A percentile compares a stretch with the other conserved stretches of the same genome.
These are phyloP conservation scores for Nicotiana benthamiana DNA, from an alignment of 257 asterid species.

Conservation along the genomic window DNA sequence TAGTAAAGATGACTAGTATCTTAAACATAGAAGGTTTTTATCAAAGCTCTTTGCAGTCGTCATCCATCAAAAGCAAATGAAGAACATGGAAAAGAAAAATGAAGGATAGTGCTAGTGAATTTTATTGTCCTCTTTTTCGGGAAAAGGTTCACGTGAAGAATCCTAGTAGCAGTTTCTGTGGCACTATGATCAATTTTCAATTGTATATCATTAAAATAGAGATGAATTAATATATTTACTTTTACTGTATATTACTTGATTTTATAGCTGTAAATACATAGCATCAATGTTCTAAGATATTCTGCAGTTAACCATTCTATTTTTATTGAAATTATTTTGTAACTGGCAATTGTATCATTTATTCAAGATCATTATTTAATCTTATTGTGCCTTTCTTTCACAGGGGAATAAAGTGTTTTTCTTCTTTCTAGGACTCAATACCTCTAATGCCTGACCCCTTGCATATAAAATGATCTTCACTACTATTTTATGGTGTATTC, in stretches of 20 bases:
- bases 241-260: neutral
- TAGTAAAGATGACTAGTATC: neutral
- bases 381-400: neutral
- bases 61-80: neutral
- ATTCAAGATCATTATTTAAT: neutral
- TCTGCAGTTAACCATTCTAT: conserved; percentile 1
- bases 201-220: neutral
- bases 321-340: neutral
- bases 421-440: neutral
- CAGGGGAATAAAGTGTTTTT: neutral
- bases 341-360: neutral
- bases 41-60: neutral
- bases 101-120: neutral
- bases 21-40: neutral
- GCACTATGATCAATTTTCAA: neutral
- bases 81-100: neutral
- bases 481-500: conserved; percentile 12
- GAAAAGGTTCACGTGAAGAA: neutral
- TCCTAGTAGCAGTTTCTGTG: neutral
- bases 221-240: neutral
- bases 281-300: neutral
- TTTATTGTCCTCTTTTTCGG: neutral
- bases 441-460: neutral
- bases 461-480: conserved; percentile 1
- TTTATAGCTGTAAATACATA: neutral